Base-by-base conservation (phyloP, 257 asterid species). In the Pogostemon cablin region DNA sequence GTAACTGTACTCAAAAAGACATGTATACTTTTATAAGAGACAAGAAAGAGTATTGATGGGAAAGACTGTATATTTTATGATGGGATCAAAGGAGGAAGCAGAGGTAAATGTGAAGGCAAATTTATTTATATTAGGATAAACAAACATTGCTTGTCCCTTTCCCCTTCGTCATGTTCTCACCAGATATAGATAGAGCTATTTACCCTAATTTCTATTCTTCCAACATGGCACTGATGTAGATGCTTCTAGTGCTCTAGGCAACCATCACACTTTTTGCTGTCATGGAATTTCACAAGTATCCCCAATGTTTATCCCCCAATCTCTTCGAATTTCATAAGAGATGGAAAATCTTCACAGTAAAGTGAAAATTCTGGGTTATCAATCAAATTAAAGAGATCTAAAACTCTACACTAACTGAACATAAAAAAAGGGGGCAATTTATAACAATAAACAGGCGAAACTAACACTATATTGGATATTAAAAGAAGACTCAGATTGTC, bases 191-290 rank as follows among this genome's bases (percentile, higher is more conserved):
- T 17, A 52, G 62, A 49, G 56, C 12, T 6, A 15, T 6, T 7
- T 9, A 34, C 34, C 48, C 3, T 15, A 20, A 6, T 41, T 34
- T 25, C 52, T 35, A 53, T 11, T 60, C 49, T 60, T 39, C 49
- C 66, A 60, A 5, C 49, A 38, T 67, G 38, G 43, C 59, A 63
- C 7, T 43, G 47, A 56, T 54, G 53, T 20, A 57, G 72, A 44
- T 65, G 55, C 52, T 65, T 37, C 53, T 46, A 35, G 37, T 69
- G 9, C 65, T 43, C 17, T 3, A 20, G 32, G 15, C 9, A 1
- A 32, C 46, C 6, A 9, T 3, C 48, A 56, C 11, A 38, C 15
- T 34, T 38, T 34, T 12, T 2, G 4, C 17, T n/a, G 49, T 65
- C 38, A 37, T 59, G 38, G 39, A 58, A 32, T 32, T 39, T 59